These are phyloP conservation scores for Aspergillus fumigatus DNA, from an alignment of 2,329 filamentous ascomycete genomes.

Conservation along the genomic window DNA sequence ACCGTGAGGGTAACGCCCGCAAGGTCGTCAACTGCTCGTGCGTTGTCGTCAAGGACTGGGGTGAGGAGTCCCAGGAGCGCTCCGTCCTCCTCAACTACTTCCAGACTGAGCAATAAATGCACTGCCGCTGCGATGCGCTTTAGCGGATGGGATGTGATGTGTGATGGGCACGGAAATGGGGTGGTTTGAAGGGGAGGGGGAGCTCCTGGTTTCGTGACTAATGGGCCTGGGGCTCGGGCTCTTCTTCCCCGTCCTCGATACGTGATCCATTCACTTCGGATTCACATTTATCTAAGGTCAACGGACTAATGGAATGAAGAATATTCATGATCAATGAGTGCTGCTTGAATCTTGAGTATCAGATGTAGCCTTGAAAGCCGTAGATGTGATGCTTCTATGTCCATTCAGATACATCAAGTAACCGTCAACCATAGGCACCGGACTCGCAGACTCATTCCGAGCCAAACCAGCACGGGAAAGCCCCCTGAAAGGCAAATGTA, in stretches of 20 bases:
- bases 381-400: neutral
- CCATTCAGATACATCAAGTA: neutral
- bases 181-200: neutral
- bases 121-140: constrained; percentile 7
- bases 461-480: neutral
- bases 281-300: neutral
- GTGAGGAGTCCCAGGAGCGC: constrained; percentile 99
- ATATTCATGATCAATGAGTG: neutral
- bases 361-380: neutral
- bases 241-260: neutral
- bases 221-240: neutral
- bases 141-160: constrained; percentile 13
- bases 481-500: neutral
- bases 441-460: neutral
- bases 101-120: constrained; percentile 65
- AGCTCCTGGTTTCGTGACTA: neutral
- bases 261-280: neutral
- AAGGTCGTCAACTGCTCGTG: constrained; percentile 99
- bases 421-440: neutral
- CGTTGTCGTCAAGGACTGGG: constrained; percentile 99
- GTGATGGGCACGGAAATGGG: constrained; percentile 4
- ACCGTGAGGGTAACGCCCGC: constrained; percentile 98
- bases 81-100: constrained; percentile 99
- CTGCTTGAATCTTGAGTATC: neutral
- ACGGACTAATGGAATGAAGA: neutral